Evolutionary conservation across 163 green algal genomes (phyloP).

Genomic region (Coccomyxa subellipsoidea): DNA sequence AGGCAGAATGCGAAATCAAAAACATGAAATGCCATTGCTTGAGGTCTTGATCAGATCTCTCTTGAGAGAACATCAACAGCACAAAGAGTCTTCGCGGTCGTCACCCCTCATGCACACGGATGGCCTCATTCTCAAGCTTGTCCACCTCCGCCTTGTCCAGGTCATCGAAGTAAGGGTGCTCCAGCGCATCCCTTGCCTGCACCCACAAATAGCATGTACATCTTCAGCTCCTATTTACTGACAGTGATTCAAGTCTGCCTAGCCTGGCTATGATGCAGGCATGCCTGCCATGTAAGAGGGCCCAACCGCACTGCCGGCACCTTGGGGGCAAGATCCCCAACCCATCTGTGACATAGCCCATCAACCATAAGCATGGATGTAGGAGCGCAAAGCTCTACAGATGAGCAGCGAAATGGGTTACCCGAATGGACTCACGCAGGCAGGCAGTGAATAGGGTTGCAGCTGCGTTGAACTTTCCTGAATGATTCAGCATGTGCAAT

Average conservation of each 20-base stretch:
- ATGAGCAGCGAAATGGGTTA: too few species aligned
- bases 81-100: background rate
- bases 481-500: too few species aligned
- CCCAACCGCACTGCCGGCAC: too few species aligned
- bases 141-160: constrained; percentile 80
- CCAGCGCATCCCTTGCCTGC: constrained; percentile 91
- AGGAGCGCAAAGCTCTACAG: background rate
- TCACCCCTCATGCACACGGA: constrained; percentile 26
- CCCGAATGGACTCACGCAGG: too few species aligned
- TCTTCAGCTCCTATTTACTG: background rate
- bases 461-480: too few species aligned
- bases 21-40: background rate
- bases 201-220: background rate
- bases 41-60: background rate
- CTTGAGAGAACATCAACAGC: too few species aligned
- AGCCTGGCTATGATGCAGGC: too few species aligned
- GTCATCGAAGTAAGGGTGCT: constrained; percentile 96
- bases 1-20: background rate
- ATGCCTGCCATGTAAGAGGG: too few species aligned
- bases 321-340: too few species aligned
- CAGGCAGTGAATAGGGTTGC: too few species aligned
- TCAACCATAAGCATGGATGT: background rate
- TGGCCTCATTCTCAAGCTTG: constrained; percentile 60
- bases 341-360: too few species aligned
- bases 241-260: background rate